Evolutionary conservation across 2,329 filamentous ascomycete species (phyloP), one percentile per base, ranked within the genome.

Genomic region (Chaetomium sp.): DNA sequence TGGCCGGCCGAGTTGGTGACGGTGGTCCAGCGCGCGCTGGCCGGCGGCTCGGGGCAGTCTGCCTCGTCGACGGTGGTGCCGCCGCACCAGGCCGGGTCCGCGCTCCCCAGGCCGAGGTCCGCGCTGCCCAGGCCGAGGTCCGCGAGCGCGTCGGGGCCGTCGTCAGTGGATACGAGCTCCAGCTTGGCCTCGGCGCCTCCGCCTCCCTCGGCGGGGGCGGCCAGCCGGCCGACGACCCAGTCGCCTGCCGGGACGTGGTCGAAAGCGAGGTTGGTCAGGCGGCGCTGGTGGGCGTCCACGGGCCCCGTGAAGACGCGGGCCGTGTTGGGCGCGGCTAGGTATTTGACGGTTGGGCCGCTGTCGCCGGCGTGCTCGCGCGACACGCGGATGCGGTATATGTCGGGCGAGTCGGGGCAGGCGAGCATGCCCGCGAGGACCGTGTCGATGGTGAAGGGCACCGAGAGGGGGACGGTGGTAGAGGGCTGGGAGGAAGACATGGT

Each of bases 311-410:
- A n/a, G 45, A 31, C 29, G n/a, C 16, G 23, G 54, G n/a, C 13
- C 6, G 54, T 19, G 54, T 60, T 60, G 6, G 57, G 57, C 2
- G 45, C 57, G 45, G 47, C 9, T 1, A 60, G 45, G 31, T 35
- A 60, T n/a, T 51, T 50, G 47, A 51, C 51, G 47, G 47, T 51
- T 9, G 57, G 57, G 7, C 56, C 42, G n/a, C 57, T 29, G 27
- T 29, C 27, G 12, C 6, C 57, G 31, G 45, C 45, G 47, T 60
- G 47, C 45, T 60, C 45, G n/a, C 27, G 57, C 45, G 25, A n/a
- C n/a, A 60, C 9, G 57, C 57, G 57, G 45, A 60, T 60, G 57
- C 57, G 57, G 47, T 60, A 60, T 10, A 60, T 3, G 57, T 50
- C 57, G 45, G 47, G 47, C 29, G 45, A 35, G 45, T 19, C 6